Base-by-base conservation (phyloP, 176 grass and related monocot species). In the Lolium rigidum region DNA sequence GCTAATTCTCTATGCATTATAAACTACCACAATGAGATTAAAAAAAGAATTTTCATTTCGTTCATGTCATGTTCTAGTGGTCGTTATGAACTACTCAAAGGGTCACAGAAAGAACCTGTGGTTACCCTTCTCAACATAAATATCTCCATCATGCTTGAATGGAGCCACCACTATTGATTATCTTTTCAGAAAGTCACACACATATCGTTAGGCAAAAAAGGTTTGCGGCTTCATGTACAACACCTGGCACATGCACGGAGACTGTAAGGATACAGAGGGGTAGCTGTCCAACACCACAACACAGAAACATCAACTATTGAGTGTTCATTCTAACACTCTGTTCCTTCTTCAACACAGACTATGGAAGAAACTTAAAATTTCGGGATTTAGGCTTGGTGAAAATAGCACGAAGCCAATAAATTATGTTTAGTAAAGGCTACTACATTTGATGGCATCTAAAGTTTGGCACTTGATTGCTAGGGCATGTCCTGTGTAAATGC, bases 71-170 rank as follows among this genome's bases (percentile, higher is more conserved):
- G 35, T 51, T 80, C 18, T 51, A 1, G 43, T 74, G 13, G 26
- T 74, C 3, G 12, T 31, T 21, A 59, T 79, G 64, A 58, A 70
- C 10, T 60, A 80, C 24, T 74, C 77, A 80, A 73, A 20, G 17
- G 26, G 28, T 80, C 56, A 62, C 0, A 1, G 16, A 62, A 80
- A 73, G 38, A 2, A 35, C 14, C 1, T 86, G 43, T 63, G 47
- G 43, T 20, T 80, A 66, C 1, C 52, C 58, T 11, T 79, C 63
- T 60, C 46, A 6, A 37, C 13, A 50, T 72, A 51, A 20, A 77
- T 74, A 16, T 60, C 43, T 51, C 51, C 77, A 74, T 46, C 38
- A 7, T 48, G 39, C 17, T 15, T 9, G 39, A 20, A 47, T 64
- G 61, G 21, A 62, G 24, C 9, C 8, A 61, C 58, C n/a, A 61